Base-by-base conservation (phyloP, 805 yeast genomes). In the Kazachstania africana region DNA sequence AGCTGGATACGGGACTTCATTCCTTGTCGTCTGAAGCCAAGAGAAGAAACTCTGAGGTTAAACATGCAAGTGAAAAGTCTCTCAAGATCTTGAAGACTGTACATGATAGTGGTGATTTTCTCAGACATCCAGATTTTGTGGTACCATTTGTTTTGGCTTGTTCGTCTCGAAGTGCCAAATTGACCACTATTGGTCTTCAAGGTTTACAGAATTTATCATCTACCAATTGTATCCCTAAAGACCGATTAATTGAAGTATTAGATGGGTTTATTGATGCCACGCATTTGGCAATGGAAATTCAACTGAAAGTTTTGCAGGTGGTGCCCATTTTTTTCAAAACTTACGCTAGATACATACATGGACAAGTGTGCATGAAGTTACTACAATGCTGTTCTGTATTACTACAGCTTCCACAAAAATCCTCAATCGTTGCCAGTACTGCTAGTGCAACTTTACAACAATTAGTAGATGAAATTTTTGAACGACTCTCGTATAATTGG, bases 371-470 rank as follows among this genome's bases (percentile, higher is more conserved):
- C 22, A 61, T 75, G 6, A 70, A 70, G 38, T 54, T 83, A 9
- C 57, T 88, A 14, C 59, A 63, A 15, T 72, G 88, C 2, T 82
- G 94, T 48, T 68, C 91, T 0, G 47, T 40, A 27, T 67, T 73
- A 21, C 63, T 91, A 30, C 85, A 82, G 35, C 60, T 72, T 10
- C 66, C 74, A 10, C 78, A 73, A 38, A 78, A 80, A 43, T 68
- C 76, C 4, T 72, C 79, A 0, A 81, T 82, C 43, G 94, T 91
- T 4, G 66, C 73, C 10, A 87, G 85, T 45, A 82, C 97, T 0
- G 95, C 97, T 0, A 75, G 83, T 30, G 98, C 97, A 2, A 84
- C 97, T 3, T 66, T 85, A 28, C 93, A 85, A 39, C 97, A 91
- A 51, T 58, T 91, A 26, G 67, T 85, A 27, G 72, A 79, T 23